Evolutionary conservation across 116 monocot species (phyloP).

Genomic region (Papilionanthe hybrid): DNA sequence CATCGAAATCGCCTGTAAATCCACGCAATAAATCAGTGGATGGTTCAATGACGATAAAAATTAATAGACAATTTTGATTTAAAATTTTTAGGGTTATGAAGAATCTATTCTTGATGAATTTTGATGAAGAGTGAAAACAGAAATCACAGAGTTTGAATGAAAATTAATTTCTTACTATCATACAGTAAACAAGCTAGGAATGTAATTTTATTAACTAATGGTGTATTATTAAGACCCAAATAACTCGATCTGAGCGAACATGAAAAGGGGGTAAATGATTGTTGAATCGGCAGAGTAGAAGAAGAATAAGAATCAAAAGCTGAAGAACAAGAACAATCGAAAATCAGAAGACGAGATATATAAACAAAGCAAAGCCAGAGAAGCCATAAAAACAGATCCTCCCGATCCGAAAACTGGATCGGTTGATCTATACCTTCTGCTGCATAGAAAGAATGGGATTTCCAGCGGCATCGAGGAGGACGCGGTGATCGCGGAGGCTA

Average conservation of each 20-base stretch:
- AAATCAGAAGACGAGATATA: not conserved
- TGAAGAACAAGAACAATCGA: not conserved
- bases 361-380: not conserved
- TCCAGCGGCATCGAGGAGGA: constrained; percentile 25
- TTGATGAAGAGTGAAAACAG: no score
- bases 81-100: no score
- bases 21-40: not conserved
- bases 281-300: not conserved
- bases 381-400: not conserved
- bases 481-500: constrained; percentile 17
- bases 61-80: no score
- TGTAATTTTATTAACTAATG: no score
- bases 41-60: no score
- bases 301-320: not conserved
- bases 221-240: no score
- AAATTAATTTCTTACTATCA: no score
- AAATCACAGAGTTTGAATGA: no score
- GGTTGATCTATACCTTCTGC: constrained; percentile 12
- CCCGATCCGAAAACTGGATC: not conserved
- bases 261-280: no score
- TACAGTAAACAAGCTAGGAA: no score
- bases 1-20: constrained; percentile 7
- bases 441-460: constrained; percentile 26
- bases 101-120: no score
- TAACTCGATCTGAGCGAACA: no score